Percentiles rank a stretch among this genome's conserved stretches.
phyloP scores from a whole-genome alignment of 1,284 basidiomycete species.

The Heterobasidion parviporum region DNA sequence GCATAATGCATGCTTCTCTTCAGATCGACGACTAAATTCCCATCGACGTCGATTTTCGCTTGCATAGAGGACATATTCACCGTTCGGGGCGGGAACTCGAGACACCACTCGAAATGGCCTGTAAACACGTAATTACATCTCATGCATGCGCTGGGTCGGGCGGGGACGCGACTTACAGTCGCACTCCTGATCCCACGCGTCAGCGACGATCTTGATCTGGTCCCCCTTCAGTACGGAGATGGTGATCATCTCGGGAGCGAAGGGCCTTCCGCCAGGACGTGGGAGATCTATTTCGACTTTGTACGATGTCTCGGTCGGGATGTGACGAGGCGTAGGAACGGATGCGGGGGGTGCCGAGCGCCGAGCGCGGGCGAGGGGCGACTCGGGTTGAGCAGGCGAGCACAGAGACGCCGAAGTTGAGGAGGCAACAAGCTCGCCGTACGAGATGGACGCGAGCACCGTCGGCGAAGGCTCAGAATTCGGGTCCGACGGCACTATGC shows the following conservation, averaged over 20 bases:
- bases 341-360: not conserved
- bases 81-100: not conserved
- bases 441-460: not conserved
- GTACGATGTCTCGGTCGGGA: conserved; percentile 11
- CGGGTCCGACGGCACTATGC: not conserved
- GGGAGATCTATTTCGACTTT: conserved; percentile 30
- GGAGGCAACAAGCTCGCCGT: no score
- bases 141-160: not conserved
- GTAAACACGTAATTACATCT: not conserved
- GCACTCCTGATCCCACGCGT: conserved; percentile 48
- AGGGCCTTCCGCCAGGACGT: conserved; percentile 15
- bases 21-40: not conserved
- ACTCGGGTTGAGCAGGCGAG: not conserved
- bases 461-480: not conserved
- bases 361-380: conserved; percentile 5
- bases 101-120: not conserved
- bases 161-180: conserved; percentile 33
- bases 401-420: not conserved
- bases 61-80: not conserved
- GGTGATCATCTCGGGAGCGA: conserved; percentile 51
- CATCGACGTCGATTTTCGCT: not conserved
- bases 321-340: not conserved
- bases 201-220: conserved; percentile 41
- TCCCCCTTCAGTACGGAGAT: conserved; percentile 44
- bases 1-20: no score